Evolutionary conservation across 495 filamentous ascomycete genomes (phyloP).

Genomic region (Penicillium egyptiacum): DNA sequence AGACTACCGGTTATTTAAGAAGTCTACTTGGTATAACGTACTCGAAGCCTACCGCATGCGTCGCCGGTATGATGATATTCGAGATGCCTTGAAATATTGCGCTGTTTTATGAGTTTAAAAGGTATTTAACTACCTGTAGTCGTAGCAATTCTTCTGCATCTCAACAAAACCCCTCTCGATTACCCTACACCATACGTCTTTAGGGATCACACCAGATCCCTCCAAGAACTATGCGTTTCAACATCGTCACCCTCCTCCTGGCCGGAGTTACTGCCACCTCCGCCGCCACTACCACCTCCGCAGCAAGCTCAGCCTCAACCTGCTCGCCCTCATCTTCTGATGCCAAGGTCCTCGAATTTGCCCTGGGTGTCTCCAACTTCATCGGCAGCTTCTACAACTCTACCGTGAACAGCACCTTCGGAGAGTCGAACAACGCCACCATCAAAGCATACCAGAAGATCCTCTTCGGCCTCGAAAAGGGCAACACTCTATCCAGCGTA

Average conservation of each 20-base stretch:
- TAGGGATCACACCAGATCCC: not conserved
- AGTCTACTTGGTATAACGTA: not conserved
- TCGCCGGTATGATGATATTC: not conserved
- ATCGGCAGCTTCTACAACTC: conserved; percentile 28
- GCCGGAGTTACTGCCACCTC: conserved; percentile 8
- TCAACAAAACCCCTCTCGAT: too few species aligned
- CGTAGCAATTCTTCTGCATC: not conserved
- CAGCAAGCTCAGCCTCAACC: not conserved
- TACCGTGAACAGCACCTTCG: conserved; percentile 25
- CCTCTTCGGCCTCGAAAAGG: conserved; percentile 28
- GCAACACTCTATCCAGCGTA: conserved; percentile 28
- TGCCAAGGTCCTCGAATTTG: conserved; percentile 27
- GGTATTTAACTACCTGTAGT: not conserved
- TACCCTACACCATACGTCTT: not conserved
- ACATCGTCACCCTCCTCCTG: conserved; percentile 1
- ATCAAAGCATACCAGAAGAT: conserved; percentile 17
- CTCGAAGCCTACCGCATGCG: not conserved
- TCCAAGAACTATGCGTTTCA: not conserved
- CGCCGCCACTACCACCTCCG: not conserved
- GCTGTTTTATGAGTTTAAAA: not conserved
- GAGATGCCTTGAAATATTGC: not conserved
- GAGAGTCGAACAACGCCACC: conserved; percentile 22
- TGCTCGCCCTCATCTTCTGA: conserved; percentile 28
- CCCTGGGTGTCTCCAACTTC: conserved; percentile 28
- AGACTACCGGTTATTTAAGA: not conserved